Evolutionary conservation across 495 filamentous ascomycete species (phyloP), one percentile per base, ranked within the genome.

Genomic region (Chaetomium cochliodes): DNA sequence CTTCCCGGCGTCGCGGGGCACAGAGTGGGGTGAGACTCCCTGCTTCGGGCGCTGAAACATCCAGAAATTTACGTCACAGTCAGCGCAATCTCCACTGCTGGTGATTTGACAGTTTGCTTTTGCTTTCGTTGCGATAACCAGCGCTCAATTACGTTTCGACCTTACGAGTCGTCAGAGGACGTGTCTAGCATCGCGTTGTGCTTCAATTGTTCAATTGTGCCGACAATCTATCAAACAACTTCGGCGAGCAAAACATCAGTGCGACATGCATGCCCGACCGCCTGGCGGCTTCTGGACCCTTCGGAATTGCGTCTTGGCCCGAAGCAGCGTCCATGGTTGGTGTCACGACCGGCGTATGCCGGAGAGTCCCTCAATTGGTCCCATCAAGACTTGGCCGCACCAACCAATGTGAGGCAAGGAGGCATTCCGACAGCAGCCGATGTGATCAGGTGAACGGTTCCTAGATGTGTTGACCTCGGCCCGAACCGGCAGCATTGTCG

Each of bases 381-480:
- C 9, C 26, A 39, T 51, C 13, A 18, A 5, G 52, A 22, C 28
- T 44, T 12, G 33, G 41, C 39, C 46, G 5, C 28, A 28, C 13
- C 30, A 18, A 22, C 52, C 28, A 55, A 33, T 33, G 52, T 20
- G 28, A 37, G 5, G 28, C 28, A 55, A 26, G 52, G 37, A 9
- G 23, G 22, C 28, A 22, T 22, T 42, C 50, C 59, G 59, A 25
- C 16, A 53, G 5, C 16, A 53, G 20, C 61, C 51, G 52, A n/a
- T 6, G 16, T 22, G 22, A 20, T 8, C 37, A 16, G 42, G n/a
- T 18, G 22, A 30, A 26, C 49, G 49, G 23, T 16, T 52, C 22
- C 47, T 16, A 26, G 49, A 23, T 23, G 22, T 52, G 23, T 51
- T 42, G 62, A 64, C 62, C 62, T 64, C 62, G 62, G 62, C 41